These are phyloP conservation scores for Musa balbisiana DNA, from an alignment of 202 grass and related monocot genomes.

Conservation along the genomic window DNA sequence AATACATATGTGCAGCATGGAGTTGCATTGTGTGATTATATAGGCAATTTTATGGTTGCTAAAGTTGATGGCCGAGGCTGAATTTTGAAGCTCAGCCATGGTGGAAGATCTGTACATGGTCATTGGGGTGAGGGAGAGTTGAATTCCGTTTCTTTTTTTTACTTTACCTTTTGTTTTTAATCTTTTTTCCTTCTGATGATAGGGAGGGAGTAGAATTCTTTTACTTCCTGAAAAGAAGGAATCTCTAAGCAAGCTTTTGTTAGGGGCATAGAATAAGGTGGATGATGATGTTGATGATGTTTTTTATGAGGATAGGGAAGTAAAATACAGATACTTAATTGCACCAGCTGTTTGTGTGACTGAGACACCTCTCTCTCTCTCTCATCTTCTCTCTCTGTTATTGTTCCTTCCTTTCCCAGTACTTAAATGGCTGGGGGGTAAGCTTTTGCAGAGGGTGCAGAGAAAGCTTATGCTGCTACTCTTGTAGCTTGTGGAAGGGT, in stretches of 20 bases:
- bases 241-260: not conserved
- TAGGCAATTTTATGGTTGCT: constrained; percentile 1
- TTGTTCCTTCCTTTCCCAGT: constrained; percentile 7
- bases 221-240: constrained; percentile 7
- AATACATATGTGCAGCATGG: too few relatives aligned
- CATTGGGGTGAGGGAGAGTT: constrained; percentile 6
- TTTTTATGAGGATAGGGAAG: not conserved
- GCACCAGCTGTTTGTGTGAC: not conserved
- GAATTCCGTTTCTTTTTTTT: not conserved
- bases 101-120: constrained; percentile 1
- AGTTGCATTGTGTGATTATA: not conserved
- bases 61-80: not conserved
- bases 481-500: not conserved
- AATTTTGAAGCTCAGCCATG: constrained; percentile 20
- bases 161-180: not conserved
- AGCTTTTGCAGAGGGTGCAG: constrained; percentile 6
- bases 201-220: constrained; percentile 12
- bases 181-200: not conserved
- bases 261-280: constrained; percentile 7
- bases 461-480: not conserved
- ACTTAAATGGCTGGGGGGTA: not conserved
- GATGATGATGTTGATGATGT: not conserved
- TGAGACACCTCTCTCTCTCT: not conserved
- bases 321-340: not conserved
- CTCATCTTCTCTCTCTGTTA: not conserved